Evolutionary conservation across 139 green algal species (phyloP), one percentile per base, ranked within the genome.

Genomic region (Zygnema cylindricum): DNA sequence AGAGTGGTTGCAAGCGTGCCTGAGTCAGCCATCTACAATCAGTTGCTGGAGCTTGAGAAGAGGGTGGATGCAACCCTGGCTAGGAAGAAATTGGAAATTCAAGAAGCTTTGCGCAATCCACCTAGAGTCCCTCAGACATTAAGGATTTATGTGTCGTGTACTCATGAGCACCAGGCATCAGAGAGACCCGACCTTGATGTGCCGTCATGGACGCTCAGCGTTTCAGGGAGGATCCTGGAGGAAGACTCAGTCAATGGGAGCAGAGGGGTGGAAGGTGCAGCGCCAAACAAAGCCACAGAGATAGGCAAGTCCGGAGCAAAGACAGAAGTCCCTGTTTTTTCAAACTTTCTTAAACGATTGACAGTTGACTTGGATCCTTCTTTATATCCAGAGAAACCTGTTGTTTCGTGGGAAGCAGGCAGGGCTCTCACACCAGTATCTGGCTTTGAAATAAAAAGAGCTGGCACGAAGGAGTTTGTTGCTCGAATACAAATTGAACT

Each of bases 11-110:
- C 81, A 0, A 73, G 86, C 54, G 81, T 98, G 22, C 95, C 95
- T 1, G 94, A 97, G 85, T 95, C 92, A 11, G 77, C 90, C 35
- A 55, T 95, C 54, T 96, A 94, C 86, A 91, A 78, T 32, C 69
- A 93, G 41, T 86, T 98, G 41, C 86, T 94, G 55, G 95, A 95
- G 1, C 89, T 93, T 57, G 95, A 97, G 89, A 82, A 93, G 2
- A 78, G 82, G 35, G 83, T 97, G 11, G 93, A 96, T 55, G 87
- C 76, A 43, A 88, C 91, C 63, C 88, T 97, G 40, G 73, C 40
- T 42, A 90, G 90, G 36, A 96, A 95, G 82, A 94, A 93, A 43
- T 73, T 91, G 40, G 94, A 96, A 76, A 86, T 96, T 73, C 77
- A 94, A 71, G 95, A 97, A 77, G 77, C 77, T 23, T 41, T 92